Conservation (phyloP, 495 filamentous ascomycete genomes). For the Aspergillus hancockii region DNA sequence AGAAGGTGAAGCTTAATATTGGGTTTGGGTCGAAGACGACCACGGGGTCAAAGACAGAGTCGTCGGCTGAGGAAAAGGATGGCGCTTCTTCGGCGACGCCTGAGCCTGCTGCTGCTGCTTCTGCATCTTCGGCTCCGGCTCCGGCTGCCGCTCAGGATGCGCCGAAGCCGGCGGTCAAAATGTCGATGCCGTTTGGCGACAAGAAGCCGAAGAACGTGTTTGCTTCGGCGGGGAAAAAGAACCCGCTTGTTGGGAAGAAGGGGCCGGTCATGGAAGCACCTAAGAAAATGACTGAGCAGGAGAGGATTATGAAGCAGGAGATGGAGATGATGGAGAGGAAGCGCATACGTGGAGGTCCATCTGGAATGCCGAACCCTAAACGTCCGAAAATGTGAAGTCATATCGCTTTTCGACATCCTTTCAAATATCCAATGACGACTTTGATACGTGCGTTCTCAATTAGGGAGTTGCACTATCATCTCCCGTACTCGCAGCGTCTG, state of each 20-base stretch:
- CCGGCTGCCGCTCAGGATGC: slow-evolving; percentile 24
- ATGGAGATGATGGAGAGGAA: slow-evolving; percentile 70
- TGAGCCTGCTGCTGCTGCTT: slow-evolving; percentile 22
- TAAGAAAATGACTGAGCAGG: slow-evolving; percentile 83
- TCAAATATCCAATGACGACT: background rate
- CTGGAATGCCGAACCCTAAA: slow-evolving; percentile 36
- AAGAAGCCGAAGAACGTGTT: slow-evolving; percentile 82
- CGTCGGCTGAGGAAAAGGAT: slow-evolving; percentile 25
- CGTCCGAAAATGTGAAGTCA: slow-evolving; percentile 35
- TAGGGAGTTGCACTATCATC: background rate
- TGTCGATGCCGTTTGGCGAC: slow-evolving; percentile 60
- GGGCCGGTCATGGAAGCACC: slow-evolving; percentile 58
- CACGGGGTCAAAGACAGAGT: slow-evolving; percentile 31
- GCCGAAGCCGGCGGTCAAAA: slow-evolving; percentile 37
- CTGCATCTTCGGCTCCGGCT: slow-evolving; percentile 23
- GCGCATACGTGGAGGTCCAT: slow-evolving; percentile 37
- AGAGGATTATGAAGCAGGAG: slow-evolving; percentile 87
- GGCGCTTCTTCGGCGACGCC: slow-evolving; percentile 19
- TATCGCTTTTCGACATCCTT: background rate
- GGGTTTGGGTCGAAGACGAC: slow-evolving; percentile 47
- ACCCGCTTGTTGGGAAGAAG: slow-evolving; percentile 65
- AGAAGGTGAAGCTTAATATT: slow-evolving; percentile 82
- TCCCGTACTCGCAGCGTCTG: no score
- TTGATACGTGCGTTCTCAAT: background rate
- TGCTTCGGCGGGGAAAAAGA: slow-evolving; percentile 63